A percentile compares a stretch with the other conserved stretches of the same genome.
Conservation (phyloP, 176 grass and related monocot genomes). For the Dendrocalamus sinicus region DNA sequence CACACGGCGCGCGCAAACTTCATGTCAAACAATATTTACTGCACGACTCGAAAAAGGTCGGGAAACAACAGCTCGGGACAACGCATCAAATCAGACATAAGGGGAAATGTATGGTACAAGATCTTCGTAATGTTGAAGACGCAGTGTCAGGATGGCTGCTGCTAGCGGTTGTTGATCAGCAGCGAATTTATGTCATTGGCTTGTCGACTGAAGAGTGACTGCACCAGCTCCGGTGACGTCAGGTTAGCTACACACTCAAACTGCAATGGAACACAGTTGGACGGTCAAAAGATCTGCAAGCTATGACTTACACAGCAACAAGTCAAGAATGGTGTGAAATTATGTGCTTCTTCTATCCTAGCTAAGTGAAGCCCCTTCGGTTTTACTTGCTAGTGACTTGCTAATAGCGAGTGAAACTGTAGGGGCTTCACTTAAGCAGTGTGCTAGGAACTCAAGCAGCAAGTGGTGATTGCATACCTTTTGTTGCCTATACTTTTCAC, state of each 20-base stretch:
- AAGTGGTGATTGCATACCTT: conserved; percentile 56
- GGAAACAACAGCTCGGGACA: conserved; percentile 13
- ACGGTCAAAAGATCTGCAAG: neutral
- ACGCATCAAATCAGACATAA: conserved; percentile 12
- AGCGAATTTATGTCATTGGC: neutral
- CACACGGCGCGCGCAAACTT: conserved; percentile 23
- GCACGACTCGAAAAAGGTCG: conserved; percentile 35
- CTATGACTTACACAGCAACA: neutral
- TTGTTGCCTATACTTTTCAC: conserved; percentile 79
- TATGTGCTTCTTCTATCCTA: neutral
- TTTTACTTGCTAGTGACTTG: neutral
- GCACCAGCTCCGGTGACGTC: conserved; percentile 40
- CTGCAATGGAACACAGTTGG: conserved; percentile 43
- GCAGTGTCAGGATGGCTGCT: neutral
- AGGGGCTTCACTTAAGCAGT: neutral
- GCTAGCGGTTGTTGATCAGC: conserved; percentile 30
- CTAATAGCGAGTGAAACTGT: neutral
- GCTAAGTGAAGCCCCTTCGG: neutral
- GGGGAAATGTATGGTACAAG: neutral
- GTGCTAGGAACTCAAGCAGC: conserved; percentile 4
- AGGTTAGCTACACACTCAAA: conserved; percentile 66
- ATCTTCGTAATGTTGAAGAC: neutral
- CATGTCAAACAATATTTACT: conserved; percentile 30
- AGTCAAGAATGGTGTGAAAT: conserved; percentile 8
- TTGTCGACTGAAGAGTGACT: conserved; percentile 54